Conservation (phyloP, 1,284 basidiomycete genomes). For the Entoloma clypeatum region DNA sequence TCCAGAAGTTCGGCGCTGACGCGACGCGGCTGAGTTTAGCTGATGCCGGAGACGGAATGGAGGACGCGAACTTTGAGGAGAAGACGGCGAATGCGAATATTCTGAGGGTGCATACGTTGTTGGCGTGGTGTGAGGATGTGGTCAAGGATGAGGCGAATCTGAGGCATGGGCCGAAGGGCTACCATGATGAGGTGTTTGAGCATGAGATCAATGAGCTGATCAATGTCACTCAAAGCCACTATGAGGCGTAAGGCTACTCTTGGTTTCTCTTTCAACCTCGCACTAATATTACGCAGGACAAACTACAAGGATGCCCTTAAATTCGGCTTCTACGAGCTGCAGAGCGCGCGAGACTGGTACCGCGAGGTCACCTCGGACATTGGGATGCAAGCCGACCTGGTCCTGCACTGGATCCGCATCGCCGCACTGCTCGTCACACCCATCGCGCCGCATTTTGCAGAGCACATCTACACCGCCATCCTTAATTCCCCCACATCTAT, state of each 20-base stretch:
- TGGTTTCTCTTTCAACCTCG: conserved; percentile 3
- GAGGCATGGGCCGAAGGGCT: conserved; percentile 66
- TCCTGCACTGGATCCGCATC: conserved; percentile 78
- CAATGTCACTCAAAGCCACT: conserved; percentile 75
- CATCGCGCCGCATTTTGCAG: conserved; percentile 93
- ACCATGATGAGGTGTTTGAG: conserved; percentile 88
- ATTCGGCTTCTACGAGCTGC: conserved; percentile 94
- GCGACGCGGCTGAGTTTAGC: conserved; percentile 91
- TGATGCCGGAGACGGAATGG: conserved; percentile 96
- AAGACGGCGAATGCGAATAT: conserved; percentile 98
- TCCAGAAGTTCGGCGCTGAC: conserved; percentile 89
- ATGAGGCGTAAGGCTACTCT: conserved; percentile 59
- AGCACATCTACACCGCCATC: conserved; percentile 83
- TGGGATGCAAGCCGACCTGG: conserved; percentile 86
- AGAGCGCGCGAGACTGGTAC: conserved; percentile 93
- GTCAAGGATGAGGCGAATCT: conserved; percentile 64
- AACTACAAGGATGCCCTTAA: conserved; percentile 97
- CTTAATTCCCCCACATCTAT: conserved; percentile 76
- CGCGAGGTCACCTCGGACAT: conserved; percentile 86
- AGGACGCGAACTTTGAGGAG: conserved; percentile 99
- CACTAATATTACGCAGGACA: conserved; percentile 48
- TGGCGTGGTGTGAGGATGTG: conserved; percentile 91
- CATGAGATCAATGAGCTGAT: conserved; percentile 89
- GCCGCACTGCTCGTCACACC: conserved; percentile 83
- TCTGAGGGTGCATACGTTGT: conserved; percentile 87